A percentile compares a stretch with the other conserved stretches of the same genome.
Evolutionary conservation across 179 eudicot genomes (phyloP).

Genomic region (Corrigiola litoralis): DNA sequence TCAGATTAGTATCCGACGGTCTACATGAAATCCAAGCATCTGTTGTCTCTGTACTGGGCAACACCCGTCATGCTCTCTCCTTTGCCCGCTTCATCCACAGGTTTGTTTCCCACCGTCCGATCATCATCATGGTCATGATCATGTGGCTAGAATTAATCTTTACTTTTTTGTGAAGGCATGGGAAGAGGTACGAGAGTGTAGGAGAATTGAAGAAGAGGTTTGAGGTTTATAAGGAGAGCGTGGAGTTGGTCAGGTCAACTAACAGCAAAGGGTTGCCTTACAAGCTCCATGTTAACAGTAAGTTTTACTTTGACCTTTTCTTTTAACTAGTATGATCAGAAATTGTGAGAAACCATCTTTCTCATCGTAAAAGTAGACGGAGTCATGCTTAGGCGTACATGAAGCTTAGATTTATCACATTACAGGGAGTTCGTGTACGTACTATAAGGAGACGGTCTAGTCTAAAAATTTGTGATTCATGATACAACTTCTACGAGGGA

Average conservation of each 20-base stretch:
- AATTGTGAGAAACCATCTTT: too few species aligned
- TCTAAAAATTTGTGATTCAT: too few species aligned
- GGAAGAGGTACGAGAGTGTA: slow-evolving; percentile 65
- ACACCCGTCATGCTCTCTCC: slow-evolving; percentile 60
- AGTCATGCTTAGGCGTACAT: too few species aligned
- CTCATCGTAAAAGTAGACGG: too few species aligned
- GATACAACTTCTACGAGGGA: too few species aligned
- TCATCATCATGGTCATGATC: background rate
- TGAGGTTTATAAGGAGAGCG: slow-evolving; percentile 53
- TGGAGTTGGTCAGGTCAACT: slow-evolving; percentile 61
- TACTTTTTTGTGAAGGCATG: slow-evolving; percentile 40
- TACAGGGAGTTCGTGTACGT: too few species aligned
- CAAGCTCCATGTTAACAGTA: slow-evolving; percentile 73
- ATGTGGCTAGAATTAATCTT: background rate
- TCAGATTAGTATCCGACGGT: slow-evolving; percentile 56
- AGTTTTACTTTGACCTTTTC: slow-evolving; percentile 9
- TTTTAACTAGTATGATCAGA: background rate
- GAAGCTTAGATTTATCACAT: too few species aligned
- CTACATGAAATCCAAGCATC: slow-evolving; percentile 45
- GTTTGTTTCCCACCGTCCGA: slow-evolving; percentile 20
- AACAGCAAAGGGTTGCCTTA: slow-evolving; percentile 58
- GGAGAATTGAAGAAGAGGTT: slow-evolving; percentile 67
- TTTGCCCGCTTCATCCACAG: slow-evolving; percentile 78
- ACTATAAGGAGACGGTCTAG: too few species aligned
- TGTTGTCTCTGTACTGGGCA: slow-evolving; percentile 45